Evolutionary conservation across 768 basidiomycete species (phyloP).

Genomic region (Terana coerulea): DNA sequence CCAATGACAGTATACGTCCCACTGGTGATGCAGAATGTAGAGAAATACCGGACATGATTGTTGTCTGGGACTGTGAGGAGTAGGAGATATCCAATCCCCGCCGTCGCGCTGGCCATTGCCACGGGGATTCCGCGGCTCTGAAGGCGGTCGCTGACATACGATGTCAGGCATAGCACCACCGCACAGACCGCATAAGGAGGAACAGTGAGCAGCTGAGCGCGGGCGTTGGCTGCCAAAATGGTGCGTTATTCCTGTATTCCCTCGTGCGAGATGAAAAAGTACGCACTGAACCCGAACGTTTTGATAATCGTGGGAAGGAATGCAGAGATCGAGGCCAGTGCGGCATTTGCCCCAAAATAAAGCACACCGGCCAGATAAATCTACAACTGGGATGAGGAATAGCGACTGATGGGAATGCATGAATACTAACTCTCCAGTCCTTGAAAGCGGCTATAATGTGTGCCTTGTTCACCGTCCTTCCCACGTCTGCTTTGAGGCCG

Average conservation of each 20-base stretch:
- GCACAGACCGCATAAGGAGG: slow-evolving; percentile 77
- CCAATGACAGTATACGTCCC: slow-evolving; percentile 79
- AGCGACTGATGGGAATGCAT: not conserved
- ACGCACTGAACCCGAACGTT: slow-evolving; percentile 69
- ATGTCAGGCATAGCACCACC: slow-evolving; percentile 53
- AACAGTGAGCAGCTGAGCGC: slow-evolving; percentile 72
- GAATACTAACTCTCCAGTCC: slow-evolving; percentile 51
- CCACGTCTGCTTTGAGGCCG: slow-evolving; percentile 60
- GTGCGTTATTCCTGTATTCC: slow-evolving; percentile 8
- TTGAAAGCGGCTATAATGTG: slow-evolving; percentile 60
- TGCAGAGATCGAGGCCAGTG: slow-evolving; percentile 74
- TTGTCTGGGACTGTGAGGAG: slow-evolving; percentile 52
- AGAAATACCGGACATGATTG: slow-evolving; percentile 68
- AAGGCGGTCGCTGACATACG: slow-evolving; percentile 61
- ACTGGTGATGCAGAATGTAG: slow-evolving; percentile 71
- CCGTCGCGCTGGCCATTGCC: slow-evolving; percentile 39
- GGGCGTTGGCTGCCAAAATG: slow-evolving; percentile 46
- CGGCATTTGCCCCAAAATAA: slow-evolving; percentile 75
- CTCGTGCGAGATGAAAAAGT: not conserved
- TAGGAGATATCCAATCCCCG: slow-evolving; percentile 60
- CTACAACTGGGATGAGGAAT: slow-evolving; percentile 27
- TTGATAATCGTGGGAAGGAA: slow-evolving; percentile 81
- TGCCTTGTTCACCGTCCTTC: slow-evolving; percentile 61
- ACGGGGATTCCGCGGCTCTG: slow-evolving; percentile 57
- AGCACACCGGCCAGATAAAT: slow-evolving; percentile 65